A percentile compares a stretch with the other conserved stretches of the same genome.
Evolutionary conservation across 352 stramenopile genomes (phyloP).

Genomic region (Vaucheria bursata): DNA sequence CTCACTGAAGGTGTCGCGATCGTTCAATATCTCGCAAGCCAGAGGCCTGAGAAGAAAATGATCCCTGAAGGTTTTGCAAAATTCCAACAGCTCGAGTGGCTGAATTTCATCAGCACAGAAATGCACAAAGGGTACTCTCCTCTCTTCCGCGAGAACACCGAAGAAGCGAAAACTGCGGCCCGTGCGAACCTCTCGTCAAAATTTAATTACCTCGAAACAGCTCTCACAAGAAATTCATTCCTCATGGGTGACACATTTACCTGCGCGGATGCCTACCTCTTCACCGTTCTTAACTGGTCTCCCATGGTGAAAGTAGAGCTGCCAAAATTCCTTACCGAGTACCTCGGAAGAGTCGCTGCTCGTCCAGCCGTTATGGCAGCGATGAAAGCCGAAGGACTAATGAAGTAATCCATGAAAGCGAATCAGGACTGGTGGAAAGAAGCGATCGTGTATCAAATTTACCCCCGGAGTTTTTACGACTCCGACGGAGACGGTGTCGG

Average conservation of each 20-base stretch:
- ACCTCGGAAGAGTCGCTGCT: background rate
- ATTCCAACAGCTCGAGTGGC: background rate
- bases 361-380: background rate
- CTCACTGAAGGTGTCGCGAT: background rate
- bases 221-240: background rate
- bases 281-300: background rate
- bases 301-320: background rate
- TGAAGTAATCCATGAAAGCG: background rate
- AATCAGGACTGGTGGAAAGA: background rate
- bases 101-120: background rate
- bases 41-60: background rate
- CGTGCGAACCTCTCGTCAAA: background rate
- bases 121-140: background rate
- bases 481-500: background rate
- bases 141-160: background rate
- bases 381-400: background rate
- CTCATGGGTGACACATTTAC: background rate
- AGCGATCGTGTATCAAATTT: background rate
- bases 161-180: background rate
- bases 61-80: no score
- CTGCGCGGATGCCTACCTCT: background rate
- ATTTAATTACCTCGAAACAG: slow-evolving; percentile 1
- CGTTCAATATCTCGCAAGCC: background rate
- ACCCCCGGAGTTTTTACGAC: background rate
- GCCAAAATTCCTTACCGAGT: background rate